Conservation (phyloP, 108 stramenopile genomes). For the Fragilaria radians region DNA sequence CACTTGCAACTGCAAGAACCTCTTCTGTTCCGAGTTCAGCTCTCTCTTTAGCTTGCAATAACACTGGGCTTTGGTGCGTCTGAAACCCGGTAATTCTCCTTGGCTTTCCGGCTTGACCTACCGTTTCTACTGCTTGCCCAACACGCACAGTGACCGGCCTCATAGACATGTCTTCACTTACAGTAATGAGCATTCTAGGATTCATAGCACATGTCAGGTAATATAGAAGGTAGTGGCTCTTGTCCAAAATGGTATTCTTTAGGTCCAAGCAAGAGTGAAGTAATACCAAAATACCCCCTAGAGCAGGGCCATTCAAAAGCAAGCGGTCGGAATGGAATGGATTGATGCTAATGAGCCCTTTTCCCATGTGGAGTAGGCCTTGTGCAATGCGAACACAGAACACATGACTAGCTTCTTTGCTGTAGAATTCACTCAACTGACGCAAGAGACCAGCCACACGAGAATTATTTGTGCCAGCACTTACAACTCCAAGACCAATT, state of each 20-base stretch:
- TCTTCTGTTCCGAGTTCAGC: constrained; percentile 97
- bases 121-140: constrained; percentile 98
- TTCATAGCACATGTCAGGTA: constrained; percentile 94
- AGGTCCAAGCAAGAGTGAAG: constrained; percentile 89
- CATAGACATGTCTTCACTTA: constrained; percentile 83
- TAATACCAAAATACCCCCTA: constrained; percentile 90
- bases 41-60: constrained; percentile 89
- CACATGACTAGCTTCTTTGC: constrained; percentile 90
- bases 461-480: constrained; percentile 98
- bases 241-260: constrained; percentile 92
- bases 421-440: constrained; percentile 95
- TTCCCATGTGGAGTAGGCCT: constrained; percentile 97
- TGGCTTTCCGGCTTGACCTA: constrained; percentile 99
- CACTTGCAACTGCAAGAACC: constrained; percentile 75
- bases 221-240: constrained; percentile 95
- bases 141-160: constrained; percentile 94
- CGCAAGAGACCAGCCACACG: constrained; percentile 97
- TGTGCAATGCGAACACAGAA: constrained; percentile 98
- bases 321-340: constrained; percentile 97
- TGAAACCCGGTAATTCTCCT: constrained; percentile 99
- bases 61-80: constrained; percentile 98
- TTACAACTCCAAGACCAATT: constrained; percentile 90
- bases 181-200: constrained; percentile 98
- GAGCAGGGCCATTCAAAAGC: constrained; percentile 80
- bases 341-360: constrained; percentile 93